Conservation (phyloP, 306 rosid genomes). For the Geum urbanum region DNA sequence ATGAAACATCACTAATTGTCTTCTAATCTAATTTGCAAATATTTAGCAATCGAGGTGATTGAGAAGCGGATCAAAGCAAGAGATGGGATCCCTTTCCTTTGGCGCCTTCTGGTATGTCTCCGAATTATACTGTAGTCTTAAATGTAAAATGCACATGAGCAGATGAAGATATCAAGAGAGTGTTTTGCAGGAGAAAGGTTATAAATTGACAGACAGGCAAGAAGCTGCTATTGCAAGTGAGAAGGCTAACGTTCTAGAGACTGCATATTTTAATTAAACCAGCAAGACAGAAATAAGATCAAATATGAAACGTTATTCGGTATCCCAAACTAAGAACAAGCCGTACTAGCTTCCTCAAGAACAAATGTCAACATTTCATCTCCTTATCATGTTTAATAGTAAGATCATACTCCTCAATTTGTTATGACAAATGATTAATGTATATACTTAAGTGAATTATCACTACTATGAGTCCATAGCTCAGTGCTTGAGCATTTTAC, state of each 20-base stretch:
- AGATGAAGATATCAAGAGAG: background rate
- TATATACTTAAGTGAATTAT: too few relatives aligned
- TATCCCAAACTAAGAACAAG: background rate
- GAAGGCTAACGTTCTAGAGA: constrained; percentile 61
- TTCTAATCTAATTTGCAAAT: constrained; percentile 16
- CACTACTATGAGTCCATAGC: background rate
- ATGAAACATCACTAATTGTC: constrained; percentile 16
- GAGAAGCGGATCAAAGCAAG: constrained; percentile 53
- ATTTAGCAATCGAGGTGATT: constrained; percentile 59
- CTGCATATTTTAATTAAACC: constrained; percentile 39
- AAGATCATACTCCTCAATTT: too few relatives aligned
- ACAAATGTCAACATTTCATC: background rate
- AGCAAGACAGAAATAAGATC: background rate
- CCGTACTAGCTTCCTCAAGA: background rate
- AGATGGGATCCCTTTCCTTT: constrained; percentile 61
- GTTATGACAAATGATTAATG: too few relatives aligned
- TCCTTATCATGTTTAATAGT: too few relatives aligned
- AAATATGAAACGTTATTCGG: background rate
- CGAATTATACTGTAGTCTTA: background rate
- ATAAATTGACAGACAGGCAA: constrained; percentile 43
- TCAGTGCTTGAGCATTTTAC: constrained; percentile 7
- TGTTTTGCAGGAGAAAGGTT: constrained; percentile 62
- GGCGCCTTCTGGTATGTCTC: constrained; percentile 66
- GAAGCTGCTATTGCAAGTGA: constrained; percentile 53
- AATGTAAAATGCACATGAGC: background rate